phyloP scores from a whole-genome alignment of 1,284 basidiomycete species.

The Serendipita sp. region DNA sequence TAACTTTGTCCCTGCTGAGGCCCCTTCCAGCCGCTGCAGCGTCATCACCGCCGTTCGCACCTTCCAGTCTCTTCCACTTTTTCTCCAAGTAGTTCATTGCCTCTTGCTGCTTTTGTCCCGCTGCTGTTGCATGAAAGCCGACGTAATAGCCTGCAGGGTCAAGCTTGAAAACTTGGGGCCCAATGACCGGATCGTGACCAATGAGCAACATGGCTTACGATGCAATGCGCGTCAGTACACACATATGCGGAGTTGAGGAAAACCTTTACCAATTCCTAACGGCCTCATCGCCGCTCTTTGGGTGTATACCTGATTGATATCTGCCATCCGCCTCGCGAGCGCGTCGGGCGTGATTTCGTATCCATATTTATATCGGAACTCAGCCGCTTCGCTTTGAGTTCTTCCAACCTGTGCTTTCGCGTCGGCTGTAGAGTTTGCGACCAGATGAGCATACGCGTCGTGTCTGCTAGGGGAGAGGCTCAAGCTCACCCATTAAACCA shows the following conservation, averaged over 20 bases:
- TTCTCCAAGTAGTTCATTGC: constrained; percentile 98
- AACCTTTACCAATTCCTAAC: constrained; percentile 75
- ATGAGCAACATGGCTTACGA: constrained; percentile 85
- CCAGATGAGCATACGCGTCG: neutral
- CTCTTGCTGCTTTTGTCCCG: constrained; percentile 97
- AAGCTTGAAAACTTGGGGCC: constrained; percentile 93
- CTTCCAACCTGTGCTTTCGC: constrained; percentile 82
- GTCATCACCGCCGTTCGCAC: constrained; percentile 60
- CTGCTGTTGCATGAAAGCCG: constrained; percentile 92
- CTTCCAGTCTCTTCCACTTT: constrained; percentile 92
- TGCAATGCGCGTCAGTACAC: neutral
- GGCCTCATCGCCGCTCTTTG: constrained; percentile 96
- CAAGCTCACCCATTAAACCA: constrained; percentile 64
- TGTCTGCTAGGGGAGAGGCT: neutral
- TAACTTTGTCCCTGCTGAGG: constrained; percentile 53
- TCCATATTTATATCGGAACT: constrained; percentile 94
- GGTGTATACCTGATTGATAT: constrained; percentile 99
- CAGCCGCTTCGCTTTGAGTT: constrained; percentile 81
- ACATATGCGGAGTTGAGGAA: neutral
- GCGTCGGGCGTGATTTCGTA: constrained; percentile 96
- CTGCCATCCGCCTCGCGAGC: constrained; percentile 85
- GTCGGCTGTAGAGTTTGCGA: constrained; percentile 48
- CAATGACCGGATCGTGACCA: constrained; percentile 78
- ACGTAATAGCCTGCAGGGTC: constrained; percentile 98
- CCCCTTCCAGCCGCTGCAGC: constrained; percentile 52